Evolutionary conservation across 1,284 basidiomycete genomes (phyloP), one percentile per base, ranked within the genome.

Genomic region (Rhodotorula mucilaginosa): DNA sequence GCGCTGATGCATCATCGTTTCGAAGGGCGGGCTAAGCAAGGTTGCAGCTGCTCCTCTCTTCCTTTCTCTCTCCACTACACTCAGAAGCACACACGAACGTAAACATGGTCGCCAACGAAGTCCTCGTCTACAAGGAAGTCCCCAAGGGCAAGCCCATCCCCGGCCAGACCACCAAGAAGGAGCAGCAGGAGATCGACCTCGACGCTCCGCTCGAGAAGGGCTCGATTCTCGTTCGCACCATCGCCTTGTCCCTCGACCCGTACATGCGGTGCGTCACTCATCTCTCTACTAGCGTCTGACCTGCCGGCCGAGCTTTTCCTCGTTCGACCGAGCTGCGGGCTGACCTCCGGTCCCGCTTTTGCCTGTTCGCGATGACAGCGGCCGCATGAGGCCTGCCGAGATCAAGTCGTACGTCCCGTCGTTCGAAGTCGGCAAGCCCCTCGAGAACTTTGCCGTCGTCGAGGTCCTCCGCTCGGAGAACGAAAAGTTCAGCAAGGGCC

Each of bases 171-270:
- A 79, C 84, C 21, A 85, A 86, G 75, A 85, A 87, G 66, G 79
- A 79, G 6, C 81, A 82, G 0, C 67, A 82, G 62, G 83, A 81
- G 1, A 85, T 88, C 73, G 87, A 88, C 74, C 74, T 85, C 44
- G 84, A 87, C 19, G 84, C 74, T 21, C 82, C 83, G 1, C 79
- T 68, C 23, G 79, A 87, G 7, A 79, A 86, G 63, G 87, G 86
- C 34, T 85, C 86, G 1, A 80, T 85, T 70, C 79, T 88, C 29
- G 75, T 85, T 63, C 87, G 87, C 80, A 81, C 82, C 2, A 79
- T 86, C 19, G 81, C 2, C 2, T 76, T 87, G 12, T 84, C 54
- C 82, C 26, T 80, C n/a, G 68, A 70, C 19, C 63, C 67, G 26
- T 71, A 66, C 58, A 58, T 64, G 26, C 52, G 63, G 62, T 56